These are phyloP conservation scores for Ogataea ramenticola DNA, from an alignment of 805 yeast species.

Conservation along the genomic window DNA sequence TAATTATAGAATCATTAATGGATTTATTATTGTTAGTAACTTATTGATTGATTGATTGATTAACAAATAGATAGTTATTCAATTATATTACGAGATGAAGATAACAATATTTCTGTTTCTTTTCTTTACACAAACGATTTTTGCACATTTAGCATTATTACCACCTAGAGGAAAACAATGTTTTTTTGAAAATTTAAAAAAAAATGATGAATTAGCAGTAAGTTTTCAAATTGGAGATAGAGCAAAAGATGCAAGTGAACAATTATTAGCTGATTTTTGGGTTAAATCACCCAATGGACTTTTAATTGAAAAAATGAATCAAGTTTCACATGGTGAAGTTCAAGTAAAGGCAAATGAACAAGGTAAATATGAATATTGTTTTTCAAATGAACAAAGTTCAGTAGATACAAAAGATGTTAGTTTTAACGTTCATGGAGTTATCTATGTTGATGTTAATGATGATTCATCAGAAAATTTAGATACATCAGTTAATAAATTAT, in stretches of 20 bases:
- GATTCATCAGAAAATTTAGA: slow-evolving; percentile 73
- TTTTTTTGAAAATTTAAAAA: slow-evolving; percentile 75
- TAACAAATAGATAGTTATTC: no score
- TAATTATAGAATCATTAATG: no score
- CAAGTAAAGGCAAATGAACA: slow-evolving; percentile 52
- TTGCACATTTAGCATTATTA: slow-evolving; percentile 74
- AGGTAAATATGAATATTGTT: slow-evolving; percentile 85
- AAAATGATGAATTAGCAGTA: slow-evolving; percentile 80
- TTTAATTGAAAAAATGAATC: slow-evolving; percentile 41
- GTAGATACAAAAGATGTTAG: slow-evolving; percentile 82
- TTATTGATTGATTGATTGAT: no score
- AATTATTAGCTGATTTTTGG: slow-evolving; percentile 62
- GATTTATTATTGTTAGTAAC: no score
- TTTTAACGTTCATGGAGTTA: slow-evolving; percentile 90
- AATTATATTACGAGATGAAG: no score
- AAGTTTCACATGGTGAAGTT: slow-evolving; percentile 76
- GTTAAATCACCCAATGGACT: slow-evolving; percentile 35
- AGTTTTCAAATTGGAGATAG: slow-evolving; percentile 93
- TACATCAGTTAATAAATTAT: slow-evolving; percentile 68
- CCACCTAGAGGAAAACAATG: slow-evolving; percentile 84
- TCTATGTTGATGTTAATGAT: slow-evolving; percentile 69
- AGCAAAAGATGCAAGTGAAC: slow-evolving; percentile 62
- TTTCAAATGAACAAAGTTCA: slow-evolving; percentile 75
- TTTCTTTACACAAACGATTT: not conserved
- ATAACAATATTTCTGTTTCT: not conserved